Evolutionary conservation across 2,329 filamentous ascomycete species (phyloP).

Genomic region (Rutstroemia sp.): DNA sequence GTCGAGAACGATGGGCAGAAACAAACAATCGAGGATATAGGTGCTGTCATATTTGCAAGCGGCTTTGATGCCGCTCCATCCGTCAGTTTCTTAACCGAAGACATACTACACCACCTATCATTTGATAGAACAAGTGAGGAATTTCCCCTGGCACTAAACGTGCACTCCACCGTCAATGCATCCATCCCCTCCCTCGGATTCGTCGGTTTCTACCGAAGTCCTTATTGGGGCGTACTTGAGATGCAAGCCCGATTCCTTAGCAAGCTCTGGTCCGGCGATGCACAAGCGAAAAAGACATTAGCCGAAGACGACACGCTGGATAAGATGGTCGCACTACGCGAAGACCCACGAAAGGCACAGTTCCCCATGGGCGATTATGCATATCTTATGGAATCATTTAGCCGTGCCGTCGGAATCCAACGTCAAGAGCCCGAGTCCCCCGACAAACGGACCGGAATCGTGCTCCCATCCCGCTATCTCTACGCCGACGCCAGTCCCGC

Average conservation of each 20-base stretch:
- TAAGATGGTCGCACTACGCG: slow-evolving; percentile 25
- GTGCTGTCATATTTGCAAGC: slow-evolving; percentile 65
- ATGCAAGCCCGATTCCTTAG: slow-evolving; percentile 71
- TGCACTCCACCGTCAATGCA: slow-evolving; percentile 57
- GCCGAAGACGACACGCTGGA: slow-evolving; percentile 18
- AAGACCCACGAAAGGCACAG: slow-evolving; percentile 44
- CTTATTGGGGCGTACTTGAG: slow-evolving; percentile 83
- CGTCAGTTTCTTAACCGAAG: slow-evolving; percentile 54
- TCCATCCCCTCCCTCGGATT: slow-evolving; percentile 62
- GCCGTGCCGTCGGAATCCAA: slow-evolving; percentile 47
- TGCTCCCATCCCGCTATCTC: slow-evolving; percentile 40
- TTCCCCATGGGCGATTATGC: slow-evolving; percentile 81
- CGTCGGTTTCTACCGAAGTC: slow-evolving; percentile 76
- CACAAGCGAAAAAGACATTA: slow-evolving; percentile 21
- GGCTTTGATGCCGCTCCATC: slow-evolving; percentile 62
- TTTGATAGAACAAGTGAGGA: slow-evolving; percentile 40
- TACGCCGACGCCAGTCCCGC: slow-evolving; percentile 31
- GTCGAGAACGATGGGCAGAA: slow-evolving; percentile 27
- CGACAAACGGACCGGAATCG: slow-evolving; percentile 34
- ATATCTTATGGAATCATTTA: slow-evolving; percentile 67
- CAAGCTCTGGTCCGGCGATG: slow-evolving; percentile 44
- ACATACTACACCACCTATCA: slow-evolving; percentile 49
- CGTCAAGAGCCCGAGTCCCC: slow-evolving; percentile 31
- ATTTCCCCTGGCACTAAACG: slow-evolving; percentile 59
- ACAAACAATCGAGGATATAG: slow-evolving; percentile 44